Evolutionary conservation across 345 rosid genomes (phyloP), one percentile per base, ranked within the genome.

Genomic region (Jatropha curcas): DNA sequence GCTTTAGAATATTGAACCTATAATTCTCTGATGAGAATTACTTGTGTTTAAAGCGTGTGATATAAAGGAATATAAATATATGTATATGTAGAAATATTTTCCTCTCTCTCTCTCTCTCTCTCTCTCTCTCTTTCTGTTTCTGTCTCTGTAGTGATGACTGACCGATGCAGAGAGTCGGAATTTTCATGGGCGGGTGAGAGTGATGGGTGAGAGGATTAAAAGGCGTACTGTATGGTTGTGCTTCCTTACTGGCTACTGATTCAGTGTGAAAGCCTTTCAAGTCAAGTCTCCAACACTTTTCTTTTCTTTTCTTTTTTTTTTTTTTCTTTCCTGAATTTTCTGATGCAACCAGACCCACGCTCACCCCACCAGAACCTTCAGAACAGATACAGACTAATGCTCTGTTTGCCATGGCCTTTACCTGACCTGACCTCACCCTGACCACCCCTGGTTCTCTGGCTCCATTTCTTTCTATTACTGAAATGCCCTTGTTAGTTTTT

Each of bases 331-430:
- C n/a, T n/a, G n/a, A n/a, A n/a, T 71, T n/a, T 60, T 39, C 60
- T 24, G 34, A 52, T 39, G 41, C 59, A 66, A 24, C 46, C 61
- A 60, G 78, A 75, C 53, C 79, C 75, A 76, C 74, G 46, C 81
- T 68, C 80, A 59, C 31, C 79, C 67, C 73, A 60, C 37, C 82
- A 72, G 75, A 81, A 67, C 45, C 33, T 76, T 76, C 82, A 73
- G 78, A 62, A 57, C 45, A 33, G 37, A 24, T 33, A 19, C 59
- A 52, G 73, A 46, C 76, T 14, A 24, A 70, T 58, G 66, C 58
- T 57, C 66, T 50, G 46, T 62, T 16, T 20, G 63, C 46, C 65
- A n/a, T 8, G 52, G 50, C 33, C 30, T 48, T 51, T 52, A 35
- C 68, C 64, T 39, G 65, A 41, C 66, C 27, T 61, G 46, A 25